A percentile compares a stretch with the other conserved stretches of the same genome.
Conservation (phyloP, 169 alveolate genomes). For the Babesia microti region DNA sequence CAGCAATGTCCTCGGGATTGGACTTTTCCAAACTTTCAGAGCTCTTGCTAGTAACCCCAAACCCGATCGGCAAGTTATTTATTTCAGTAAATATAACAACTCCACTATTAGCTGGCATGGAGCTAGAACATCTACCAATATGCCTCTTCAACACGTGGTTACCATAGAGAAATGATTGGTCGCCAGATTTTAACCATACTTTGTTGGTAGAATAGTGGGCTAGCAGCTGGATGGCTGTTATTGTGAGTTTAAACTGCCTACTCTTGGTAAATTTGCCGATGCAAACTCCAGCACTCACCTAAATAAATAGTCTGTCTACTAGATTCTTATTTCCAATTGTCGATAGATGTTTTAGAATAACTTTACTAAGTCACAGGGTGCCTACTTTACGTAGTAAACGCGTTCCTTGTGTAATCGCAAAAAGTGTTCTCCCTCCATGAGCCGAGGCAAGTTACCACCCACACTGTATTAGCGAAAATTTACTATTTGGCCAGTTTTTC, state of each 20-base stretch:
- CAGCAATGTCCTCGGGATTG: slow-evolving; percentile 48
- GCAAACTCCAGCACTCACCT: slow-evolving; percentile 51
- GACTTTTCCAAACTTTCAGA: slow-evolving; percentile 30
- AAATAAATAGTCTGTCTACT: slow-evolving; percentile 7
- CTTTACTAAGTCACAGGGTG: slow-evolving; percentile 7
- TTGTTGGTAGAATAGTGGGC: slow-evolving; percentile 39
- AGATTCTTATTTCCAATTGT: slow-evolving; percentile 27
- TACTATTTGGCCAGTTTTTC: slow-evolving; percentile 41
- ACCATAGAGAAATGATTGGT: slow-evolving; percentile 42
- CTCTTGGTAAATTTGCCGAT: slow-evolving; percentile 45
- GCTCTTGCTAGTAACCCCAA: slow-evolving; percentile 45
- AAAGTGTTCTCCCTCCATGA: slow-evolving; percentile 37
- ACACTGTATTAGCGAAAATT: slow-evolving; percentile 10
- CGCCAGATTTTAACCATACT: slow-evolving; percentile 42
- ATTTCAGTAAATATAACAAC: slow-evolving; percentile 40
- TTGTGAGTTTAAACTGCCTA: slow-evolving; percentile 32
- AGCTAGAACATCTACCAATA: slow-evolving; percentile 39
- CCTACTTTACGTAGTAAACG: slow-evolving; percentile 45
- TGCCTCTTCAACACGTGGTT: slow-evolving; percentile 40
- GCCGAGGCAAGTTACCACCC: slow-evolving; percentile 33
- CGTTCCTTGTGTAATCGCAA: slow-evolving; percentile 41
- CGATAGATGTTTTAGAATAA: slow-evolving; percentile 29
- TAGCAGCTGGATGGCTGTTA: slow-evolving; percentile 42
- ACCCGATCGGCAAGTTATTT: slow-evolving; percentile 47
- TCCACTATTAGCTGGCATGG: slow-evolving; percentile 39